phyloP scores from a whole-genome alignment of 257 asterid genomes.

The Avicennia marina region DNA sequence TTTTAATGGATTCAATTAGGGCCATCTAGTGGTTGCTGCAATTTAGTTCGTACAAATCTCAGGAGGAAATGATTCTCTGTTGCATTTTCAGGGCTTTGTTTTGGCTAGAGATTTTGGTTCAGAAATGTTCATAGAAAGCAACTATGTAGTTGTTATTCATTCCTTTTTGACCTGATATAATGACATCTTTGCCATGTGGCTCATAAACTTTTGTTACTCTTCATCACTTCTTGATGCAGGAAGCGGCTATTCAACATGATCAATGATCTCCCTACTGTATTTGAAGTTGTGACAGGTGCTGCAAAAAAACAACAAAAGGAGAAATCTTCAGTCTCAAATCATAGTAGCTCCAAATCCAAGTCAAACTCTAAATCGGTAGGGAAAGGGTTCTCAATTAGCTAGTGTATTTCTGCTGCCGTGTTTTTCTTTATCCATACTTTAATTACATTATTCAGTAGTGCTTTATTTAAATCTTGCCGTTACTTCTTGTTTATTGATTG shows the following conservation, averaged over 20 bases:
- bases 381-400: slow-evolving; percentile 1
- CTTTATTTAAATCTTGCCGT: no score
- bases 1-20: no score
- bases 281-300: slow-evolving; percentile 72
- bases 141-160: no score
- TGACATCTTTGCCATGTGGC: not conserved
- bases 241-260: slow-evolving; percentile 72
- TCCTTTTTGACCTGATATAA: not conserved
- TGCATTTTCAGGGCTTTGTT: not conserved
- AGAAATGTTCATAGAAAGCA: no score
- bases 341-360: slow-evolving; percentile 57
- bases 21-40: no score
- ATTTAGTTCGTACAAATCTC: no score
- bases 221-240: slow-evolving; percentile 40
- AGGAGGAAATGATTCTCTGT: not conserved
- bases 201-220: not conserved
- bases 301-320: slow-evolving; percentile 61
- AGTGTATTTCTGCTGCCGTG: not conserved
- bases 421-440: not conserved
- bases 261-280: slow-evolving; percentile 76
- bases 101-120: not conserved
- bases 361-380: slow-evolving; percentile 51
- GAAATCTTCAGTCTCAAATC: slow-evolving; percentile 50
- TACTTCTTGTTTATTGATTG: no score
- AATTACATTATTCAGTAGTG: not conserved